Base-by-base conservation (phyloP, 495 filamentous ascomycete species). In the Aspergillus hancockii region DNA sequence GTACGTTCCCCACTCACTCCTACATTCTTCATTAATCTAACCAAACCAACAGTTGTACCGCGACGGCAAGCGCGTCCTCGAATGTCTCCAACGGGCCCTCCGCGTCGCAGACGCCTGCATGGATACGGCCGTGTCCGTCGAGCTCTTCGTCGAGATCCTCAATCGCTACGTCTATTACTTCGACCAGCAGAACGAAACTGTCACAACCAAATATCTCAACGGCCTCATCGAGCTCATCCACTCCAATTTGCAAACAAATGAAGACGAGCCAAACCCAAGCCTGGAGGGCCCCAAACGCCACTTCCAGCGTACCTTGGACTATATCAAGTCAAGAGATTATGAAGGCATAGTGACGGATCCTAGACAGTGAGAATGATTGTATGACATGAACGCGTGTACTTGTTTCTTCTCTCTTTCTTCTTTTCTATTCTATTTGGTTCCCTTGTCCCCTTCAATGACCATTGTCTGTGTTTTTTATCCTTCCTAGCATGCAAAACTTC, bases 111-210 rank as follows among this genome's bases (percentile, higher is more conserved):
- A 98, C 73, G 94, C 94, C 7, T 98, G 94, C 76, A 98, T 98
- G 94, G 94, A 98, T 73, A 93, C 92, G n/a, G 92, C 92, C 9
- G 96, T 97, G 3, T 96, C 91, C 3, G 92, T 98, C 23, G 94
- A 98, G 75, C 80, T 98, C 41, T 98, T 98, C 67, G 94, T 98
- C 50, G 94, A 98, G 75, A 98, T 98, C 60, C 78, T 98, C 59
- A 97, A 98, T 68, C 85, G 94, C 70, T 98, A 98, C 75, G 94
- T 98, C 52, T 98, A 98, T 72, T 98, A 97, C 74, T 98, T 97
- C 75, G 94, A 98, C 74, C 92, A 98, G 67, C 92, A 96, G 75
- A 98, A 98, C 74, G 94, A 98, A 75, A 93, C 91, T 47, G 93
- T 98, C 34, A 98, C 94, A 3, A 96, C 90, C 13, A 98, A 97